Evolutionary conservation across 768 basidiomycete species (phyloP), one percentile per base, ranked within the genome.

Genomic region (Cubamyces lactineus): DNA sequence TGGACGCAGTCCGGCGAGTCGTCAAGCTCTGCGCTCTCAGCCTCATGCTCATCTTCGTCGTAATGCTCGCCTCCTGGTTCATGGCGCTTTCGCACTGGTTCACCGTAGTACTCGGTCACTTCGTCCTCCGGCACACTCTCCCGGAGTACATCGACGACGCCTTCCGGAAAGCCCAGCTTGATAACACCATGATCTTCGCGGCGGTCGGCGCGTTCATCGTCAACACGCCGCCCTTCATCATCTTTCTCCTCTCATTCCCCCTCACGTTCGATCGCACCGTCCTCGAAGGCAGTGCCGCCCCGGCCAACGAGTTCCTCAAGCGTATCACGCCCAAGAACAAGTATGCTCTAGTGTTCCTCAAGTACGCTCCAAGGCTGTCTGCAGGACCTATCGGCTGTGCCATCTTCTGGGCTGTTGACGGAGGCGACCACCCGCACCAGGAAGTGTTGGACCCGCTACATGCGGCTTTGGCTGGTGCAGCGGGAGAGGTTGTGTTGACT

Each of bases 121-220:
- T 61, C 48, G 24, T 56, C 47, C 60, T 61, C 28, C 60, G 53
- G 40, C 43, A 55, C 40, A 51, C 28, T 41, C 17, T 56, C 4
- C 61, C 61, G 4, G 15, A 9, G 4, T 38, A 19, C 26, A 13
- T 62, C 16, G 61, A 57, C 23, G 30, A 56, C 30, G 16, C 50
- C 21, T 57, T 57, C 30, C 39, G 5, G 6, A 15, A 28, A 16
- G 28, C 21, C 42, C 11, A 23, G 16, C 12, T 56, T 13, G 60
- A 61, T n/a, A 21, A 51, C 24, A 61, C 60, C 28, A 61, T 61
- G 60, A 50, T 61, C 26, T 50, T 61, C 40, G 61, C 54, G 17
- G 61, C 12, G 7, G 7, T 62, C 17, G 61, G 55, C 19, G 55
- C 61, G 2, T 56, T 62, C 49, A 41, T 62, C 42, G 61, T 62